Evolutionary conservation across 768 basidiomycete genomes (phyloP).

Genomic region (Rhodocollybia butyracea): DNA sequence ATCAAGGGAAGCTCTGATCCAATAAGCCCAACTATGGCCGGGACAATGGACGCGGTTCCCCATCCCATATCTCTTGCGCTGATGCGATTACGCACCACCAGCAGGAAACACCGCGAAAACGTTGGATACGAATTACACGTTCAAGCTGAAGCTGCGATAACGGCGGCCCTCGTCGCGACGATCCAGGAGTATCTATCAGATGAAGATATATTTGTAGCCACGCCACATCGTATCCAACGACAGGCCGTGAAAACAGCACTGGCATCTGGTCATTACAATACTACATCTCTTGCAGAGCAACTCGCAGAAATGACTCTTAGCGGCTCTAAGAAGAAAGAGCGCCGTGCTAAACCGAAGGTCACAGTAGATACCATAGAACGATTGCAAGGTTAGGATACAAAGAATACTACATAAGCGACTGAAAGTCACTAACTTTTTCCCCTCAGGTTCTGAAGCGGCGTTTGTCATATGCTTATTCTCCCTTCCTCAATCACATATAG

Average conservation of each 20-base stretch:
- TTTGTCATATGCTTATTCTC: slow-evolving; percentile 55
- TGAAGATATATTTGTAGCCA: slow-evolving; percentile 49
- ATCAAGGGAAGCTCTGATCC: slow-evolving; percentile 14
- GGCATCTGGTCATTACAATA: slow-evolving; percentile 1
- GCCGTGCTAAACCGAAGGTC: slow-evolving; percentile 19
- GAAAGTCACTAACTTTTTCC: not conserved
- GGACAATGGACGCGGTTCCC: slow-evolving; percentile 20
- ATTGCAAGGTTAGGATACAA: slow-evolving; percentile 35
- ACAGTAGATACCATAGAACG: slow-evolving; percentile 50
- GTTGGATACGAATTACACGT: slow-evolving; percentile 47
- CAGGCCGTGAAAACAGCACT: slow-evolving; percentile 46
- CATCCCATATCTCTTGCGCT: slow-evolving; percentile 43
- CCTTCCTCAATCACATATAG: slow-evolving; percentile 31
- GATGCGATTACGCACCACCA: slow-evolving; percentile 35
- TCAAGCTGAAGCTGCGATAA: slow-evolving; percentile 43
- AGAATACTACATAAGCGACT: not conserved
- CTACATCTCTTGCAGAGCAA: not conserved
- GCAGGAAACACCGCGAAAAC: slow-evolving; percentile 22
- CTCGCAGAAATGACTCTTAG: not conserved
- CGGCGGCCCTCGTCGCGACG: slow-evolving; percentile 38
- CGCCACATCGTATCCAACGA: slow-evolving; percentile 50
- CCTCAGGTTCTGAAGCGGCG: slow-evolving; percentile 47
- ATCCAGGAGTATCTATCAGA: slow-evolving; percentile 34
- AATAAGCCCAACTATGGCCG: slow-evolving; percentile 8
- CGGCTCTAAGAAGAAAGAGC: not conserved